Percentiles rank a stretch among this genome's conserved stretches.
These are phyloP conservation scores for Ceratocystis lukuohia DNA, from an alignment of 2,329 filamentous ascomycete genomes.

Conservation along the genomic window DNA sequence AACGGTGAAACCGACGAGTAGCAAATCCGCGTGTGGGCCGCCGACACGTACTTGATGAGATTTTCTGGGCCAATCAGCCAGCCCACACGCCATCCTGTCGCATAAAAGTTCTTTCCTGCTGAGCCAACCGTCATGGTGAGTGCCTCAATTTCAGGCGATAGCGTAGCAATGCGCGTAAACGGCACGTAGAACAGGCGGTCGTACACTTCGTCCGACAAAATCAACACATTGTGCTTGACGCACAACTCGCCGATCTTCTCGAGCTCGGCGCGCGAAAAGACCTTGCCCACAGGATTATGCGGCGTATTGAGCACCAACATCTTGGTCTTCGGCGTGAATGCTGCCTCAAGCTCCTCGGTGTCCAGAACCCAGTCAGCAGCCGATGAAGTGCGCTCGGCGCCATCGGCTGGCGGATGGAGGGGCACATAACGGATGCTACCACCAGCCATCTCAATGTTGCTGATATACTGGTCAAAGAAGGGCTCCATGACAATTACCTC, in stretches of 20 bases:
- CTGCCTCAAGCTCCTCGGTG: slow-evolving; percentile 64
- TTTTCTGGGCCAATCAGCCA: slow-evolving; percentile 86
- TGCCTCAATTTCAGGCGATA: slow-evolving; percentile 78
- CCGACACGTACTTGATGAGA: slow-evolving; percentile 79
- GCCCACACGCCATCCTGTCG: slow-evolving; percentile 89
- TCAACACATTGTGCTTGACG: slow-evolving; percentile 86
- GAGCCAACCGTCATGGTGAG: slow-evolving; percentile 89
- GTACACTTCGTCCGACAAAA: slow-evolving; percentile 86
- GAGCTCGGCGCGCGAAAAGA: slow-evolving; percentile 75
- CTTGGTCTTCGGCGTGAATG: slow-evolving; percentile 75
- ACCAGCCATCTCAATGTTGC: slow-evolving; percentile 96
- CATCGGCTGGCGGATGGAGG: slow-evolving; percentile 75
- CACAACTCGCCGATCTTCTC: slow-evolving; percentile 75
- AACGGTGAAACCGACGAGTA: slow-evolving; percentile 87
- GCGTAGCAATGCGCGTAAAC: slow-evolving; percentile 80
- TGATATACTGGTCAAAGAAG: slow-evolving; percentile 98
- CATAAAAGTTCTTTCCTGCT: slow-evolving; percentile 96
- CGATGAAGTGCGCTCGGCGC: slow-evolving; percentile 64
- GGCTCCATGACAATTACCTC: slow-evolving; percentile 98
- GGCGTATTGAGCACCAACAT: slow-evolving; percentile 89
- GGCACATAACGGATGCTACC: slow-evolving; percentile 92
- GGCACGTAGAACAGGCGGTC: slow-evolving; percentile 90
- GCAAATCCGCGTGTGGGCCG: slow-evolving; percentile 91
- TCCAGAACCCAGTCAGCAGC: slow-evolving; percentile 82
- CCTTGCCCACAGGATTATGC: slow-evolving; percentile 92